These are phyloP conservation scores for Orbilia javanica DNA, from an alignment of 2,329 filamentous ascomycete genomes.

Conservation along the genomic window DNA sequence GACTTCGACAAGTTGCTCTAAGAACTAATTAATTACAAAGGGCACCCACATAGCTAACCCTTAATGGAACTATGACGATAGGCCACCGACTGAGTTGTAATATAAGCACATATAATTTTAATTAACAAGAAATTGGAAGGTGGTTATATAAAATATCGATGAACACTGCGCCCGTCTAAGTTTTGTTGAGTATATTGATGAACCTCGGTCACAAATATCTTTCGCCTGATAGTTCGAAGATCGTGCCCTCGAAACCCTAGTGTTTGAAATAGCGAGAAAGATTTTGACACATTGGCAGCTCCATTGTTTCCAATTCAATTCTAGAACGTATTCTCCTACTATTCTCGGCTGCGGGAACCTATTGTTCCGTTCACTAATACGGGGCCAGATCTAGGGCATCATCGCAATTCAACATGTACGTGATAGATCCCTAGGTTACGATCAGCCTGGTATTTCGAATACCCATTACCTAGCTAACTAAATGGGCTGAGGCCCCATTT, in stretches of 20 bases:
- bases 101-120: neutral
- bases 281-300: neutral
- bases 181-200: neutral
- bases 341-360: neutral
- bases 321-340: neutral
- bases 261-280: neutral
- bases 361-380: neutral
- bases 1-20: neutral
- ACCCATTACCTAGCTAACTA: neutral
- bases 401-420: neutral
- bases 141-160: too few relatives aligned
- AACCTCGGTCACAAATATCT: neutral
- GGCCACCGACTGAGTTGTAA: neutral
- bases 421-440: neutral
- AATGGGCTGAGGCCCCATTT: neutral
- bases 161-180: neutral
- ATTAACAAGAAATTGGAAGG: neutral
- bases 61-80: neutral
- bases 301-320: neutral
- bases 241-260: neutral
- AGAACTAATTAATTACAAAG: neutral
- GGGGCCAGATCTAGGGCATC: neutral
- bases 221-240: neutral
- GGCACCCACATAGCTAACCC: neutral
- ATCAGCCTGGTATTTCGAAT: neutral